These are phyloP conservation scores for Ochetophila trinervis DNA, from an alignment of 306 rosid genomes.

Conservation along the genomic window DNA sequence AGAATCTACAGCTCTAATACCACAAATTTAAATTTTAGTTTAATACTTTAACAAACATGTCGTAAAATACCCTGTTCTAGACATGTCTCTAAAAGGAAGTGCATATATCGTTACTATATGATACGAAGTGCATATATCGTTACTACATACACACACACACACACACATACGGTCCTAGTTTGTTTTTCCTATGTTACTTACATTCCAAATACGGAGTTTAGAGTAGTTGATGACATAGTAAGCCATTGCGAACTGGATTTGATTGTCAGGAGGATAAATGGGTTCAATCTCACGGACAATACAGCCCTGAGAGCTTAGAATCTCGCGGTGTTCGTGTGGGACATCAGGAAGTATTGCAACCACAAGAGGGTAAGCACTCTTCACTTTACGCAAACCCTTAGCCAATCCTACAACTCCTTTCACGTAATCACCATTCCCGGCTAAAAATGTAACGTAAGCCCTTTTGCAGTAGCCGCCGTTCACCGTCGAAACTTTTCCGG, in stretches of 20 bases:
- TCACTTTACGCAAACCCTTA: conserved; percentile 52
- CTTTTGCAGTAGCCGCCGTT: conserved; percentile 25
- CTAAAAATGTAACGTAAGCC: conserved; percentile 58
- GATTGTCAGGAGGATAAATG: conserved; percentile 50
- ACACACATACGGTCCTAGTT: too few species aligned
- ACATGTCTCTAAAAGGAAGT: too few species aligned
- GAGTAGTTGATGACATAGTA: conserved; percentile 72
- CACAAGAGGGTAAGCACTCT: conserved; percentile 50
- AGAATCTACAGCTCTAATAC: too few species aligned
- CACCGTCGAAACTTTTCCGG: conserved; percentile 19
- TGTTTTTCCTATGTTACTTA: conserved; percentile 21
- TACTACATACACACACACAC: too few species aligned
- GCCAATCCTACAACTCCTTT: conserved; percentile 66
- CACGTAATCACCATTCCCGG: conserved; percentile 57
- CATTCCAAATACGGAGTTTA: conserved; percentile 69
- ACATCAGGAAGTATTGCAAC: conserved; percentile 66
- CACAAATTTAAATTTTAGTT: too few species aligned
- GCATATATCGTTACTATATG: too few species aligned
- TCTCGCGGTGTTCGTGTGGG: conserved; percentile 53
- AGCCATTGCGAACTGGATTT: conserved; percentile 59
- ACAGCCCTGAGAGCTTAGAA: conserved; percentile 50
- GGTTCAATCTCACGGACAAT: conserved; percentile 55
- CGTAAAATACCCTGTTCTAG: too few species aligned
- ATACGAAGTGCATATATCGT: too few species aligned
- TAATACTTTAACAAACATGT: too few species aligned